Conservation (phyloP, 768 basidiomycete genomes). For the Podaxis sp. region DNA sequence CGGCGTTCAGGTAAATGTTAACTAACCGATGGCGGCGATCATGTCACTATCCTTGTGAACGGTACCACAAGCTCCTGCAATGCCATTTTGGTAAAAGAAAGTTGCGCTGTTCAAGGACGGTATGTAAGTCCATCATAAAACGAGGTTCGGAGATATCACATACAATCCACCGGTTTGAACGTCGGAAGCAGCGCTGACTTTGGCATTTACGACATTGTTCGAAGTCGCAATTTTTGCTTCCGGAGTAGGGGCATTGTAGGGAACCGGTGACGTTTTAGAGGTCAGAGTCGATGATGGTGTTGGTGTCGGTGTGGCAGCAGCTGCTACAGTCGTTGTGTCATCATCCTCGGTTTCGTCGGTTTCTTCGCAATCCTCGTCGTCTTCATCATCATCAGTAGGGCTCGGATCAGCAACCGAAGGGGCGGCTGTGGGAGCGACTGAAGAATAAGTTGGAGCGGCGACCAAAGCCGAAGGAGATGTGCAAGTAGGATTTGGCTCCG, state of each 20-base stretch:
- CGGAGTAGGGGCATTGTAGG: conserved; percentile 20
- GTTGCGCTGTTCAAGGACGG: conserved; percentile 47
- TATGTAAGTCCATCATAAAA: conserved; percentile 12
- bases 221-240: conserved; percentile 17
- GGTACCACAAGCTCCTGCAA: conserved; percentile 78
- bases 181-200: conserved; percentile 16
- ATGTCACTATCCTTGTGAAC: conserved; percentile 53
- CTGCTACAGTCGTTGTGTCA: conserved; percentile 11
- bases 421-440: too few relatives aligned
- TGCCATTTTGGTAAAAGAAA: conserved; percentile 69
- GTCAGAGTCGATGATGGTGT: conserved; percentile 5
- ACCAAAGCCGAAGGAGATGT: conserved; percentile 31
- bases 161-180: conserved; percentile 47
- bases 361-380: conserved; percentile 30
- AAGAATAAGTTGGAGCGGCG: background rate
- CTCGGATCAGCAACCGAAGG: background rate
- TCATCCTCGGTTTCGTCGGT: conserved; percentile 24
- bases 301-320: background rate
- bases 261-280: conserved; percentile 22
- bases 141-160: conserved; percentile 20
- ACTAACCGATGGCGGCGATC: conserved; percentile 66
- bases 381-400: conserved; percentile 28
- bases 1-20: conserved; percentile 14
- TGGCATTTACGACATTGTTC: conserved; percentile 2
- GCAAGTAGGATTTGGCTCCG: conserved; percentile 47